These are phyloP conservation scores for Wallemia ichthyophaga DNA, from an alignment of 1,284 basidiomycete species.

Conservation along the genomic window DNA sequence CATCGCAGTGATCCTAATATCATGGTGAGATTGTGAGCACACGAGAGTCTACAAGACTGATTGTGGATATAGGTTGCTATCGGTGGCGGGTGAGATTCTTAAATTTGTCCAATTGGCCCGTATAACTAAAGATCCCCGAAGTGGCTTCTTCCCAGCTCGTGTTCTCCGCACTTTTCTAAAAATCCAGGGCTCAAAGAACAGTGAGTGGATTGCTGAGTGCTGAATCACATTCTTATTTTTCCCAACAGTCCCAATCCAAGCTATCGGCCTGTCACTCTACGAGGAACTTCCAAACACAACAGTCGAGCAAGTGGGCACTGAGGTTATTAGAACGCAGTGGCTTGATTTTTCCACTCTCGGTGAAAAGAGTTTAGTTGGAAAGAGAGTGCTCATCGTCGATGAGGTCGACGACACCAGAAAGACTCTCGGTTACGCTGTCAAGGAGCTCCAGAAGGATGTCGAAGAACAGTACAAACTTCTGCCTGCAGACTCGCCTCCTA, in stretches of 20 bases:
- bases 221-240: no score
- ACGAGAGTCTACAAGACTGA: not conserved
- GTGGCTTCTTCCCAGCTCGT: conserved; percentile 79
- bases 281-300: conserved; percentile 47
- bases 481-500: conserved; percentile 12
- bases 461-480: conserved; percentile 20
- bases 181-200: conserved; percentile 27
- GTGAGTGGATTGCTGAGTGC: no score
- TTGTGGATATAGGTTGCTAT: not conserved
- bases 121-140: no score
- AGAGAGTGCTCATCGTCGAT: conserved; percentile 40
- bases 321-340: conserved; percentile 79
- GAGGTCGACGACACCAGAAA: conserved; percentile 23
- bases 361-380: conserved; percentile 40
- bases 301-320: conserved; percentile 43
- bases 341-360: conserved; percentile 30
- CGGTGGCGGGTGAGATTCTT: not conserved
- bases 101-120: not conserved
- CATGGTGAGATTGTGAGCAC: not conserved
- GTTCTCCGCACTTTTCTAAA: conserved; percentile 74
- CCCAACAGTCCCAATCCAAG: conserved; percentile 63
- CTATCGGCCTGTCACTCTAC: conserved; percentile 74
- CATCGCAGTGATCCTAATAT: not conserved
- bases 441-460: conserved; percentile 60
- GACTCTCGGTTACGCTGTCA: conserved; percentile 58